phyloP scores from a whole-genome alignment of 257 asterid genomes.

The Scutellaria minor region DNA sequence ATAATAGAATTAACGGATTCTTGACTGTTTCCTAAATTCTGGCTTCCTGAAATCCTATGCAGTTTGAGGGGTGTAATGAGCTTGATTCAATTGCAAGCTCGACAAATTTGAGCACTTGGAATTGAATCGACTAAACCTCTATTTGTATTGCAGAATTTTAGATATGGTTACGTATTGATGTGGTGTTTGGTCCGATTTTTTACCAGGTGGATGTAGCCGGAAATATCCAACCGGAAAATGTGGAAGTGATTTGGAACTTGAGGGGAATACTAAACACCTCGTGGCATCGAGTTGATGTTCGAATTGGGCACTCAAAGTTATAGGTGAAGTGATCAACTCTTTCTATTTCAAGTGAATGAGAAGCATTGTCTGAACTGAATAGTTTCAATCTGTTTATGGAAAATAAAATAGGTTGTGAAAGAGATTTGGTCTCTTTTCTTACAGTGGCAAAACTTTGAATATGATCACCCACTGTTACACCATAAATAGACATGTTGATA shows the following conservation, averaged over 20 bases:
- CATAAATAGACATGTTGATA: not conserved
- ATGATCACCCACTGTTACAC: not conserved
- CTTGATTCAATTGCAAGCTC: no score
- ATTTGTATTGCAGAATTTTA: not conserved
- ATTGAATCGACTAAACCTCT: not conserved
- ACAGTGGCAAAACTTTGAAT: not conserved
- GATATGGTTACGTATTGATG: not conserved
- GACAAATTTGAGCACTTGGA: no score
- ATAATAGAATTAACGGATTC: not conserved
- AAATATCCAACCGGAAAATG: slow-evolving; percentile 91
- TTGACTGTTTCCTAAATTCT: not conserved
- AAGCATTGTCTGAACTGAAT: not conserved
- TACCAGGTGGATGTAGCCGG: slow-evolving; percentile 85
- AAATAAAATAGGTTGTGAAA: not conserved
- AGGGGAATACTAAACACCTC: slow-evolving; percentile 94
- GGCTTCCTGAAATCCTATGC: not conserved
- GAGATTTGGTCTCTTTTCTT: not conserved
- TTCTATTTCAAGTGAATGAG: not conserved
- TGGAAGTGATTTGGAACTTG: slow-evolving; percentile 84
- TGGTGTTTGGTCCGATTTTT: slow-evolving; percentile 9
- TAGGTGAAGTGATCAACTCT: slow-evolving; percentile 39
- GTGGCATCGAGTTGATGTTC: slow-evolving; percentile 89
- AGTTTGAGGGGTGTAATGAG: not conserved
- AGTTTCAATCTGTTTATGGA: not conserved
- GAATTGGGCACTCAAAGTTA: slow-evolving; percentile 75